Evolutionary conservation across 345 rosid species (phyloP), one percentile per base, ranked within the genome.

Genomic region (rapeseed (Brassica napus)): DNA sequence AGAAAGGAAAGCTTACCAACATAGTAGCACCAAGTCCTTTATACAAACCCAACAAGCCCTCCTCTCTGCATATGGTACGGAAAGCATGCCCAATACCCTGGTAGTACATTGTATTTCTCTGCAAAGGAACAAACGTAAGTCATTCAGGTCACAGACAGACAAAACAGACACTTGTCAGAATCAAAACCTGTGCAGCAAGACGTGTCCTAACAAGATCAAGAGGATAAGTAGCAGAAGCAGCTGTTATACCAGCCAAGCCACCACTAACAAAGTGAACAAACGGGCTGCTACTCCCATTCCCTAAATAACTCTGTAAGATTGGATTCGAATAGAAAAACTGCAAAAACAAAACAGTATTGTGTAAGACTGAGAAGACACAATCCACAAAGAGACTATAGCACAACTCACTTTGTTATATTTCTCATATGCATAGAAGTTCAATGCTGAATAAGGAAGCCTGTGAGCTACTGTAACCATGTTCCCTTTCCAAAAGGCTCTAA

Each of bases 11-110:
- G 11, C 65, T 23, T 87, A 92, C 99, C 97, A 96, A 82, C 65
- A 93, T 83, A 39, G 99, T 96, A 4, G 98, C 91, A 81, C 99
- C 98, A 82, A 96, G 94, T 71, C 99, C 99, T 85, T 92, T 93
- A 83, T 93, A 96, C 73, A 96, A 80, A 68, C 99, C 99, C 34
- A 85, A 77, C 72, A 90, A 23, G 23, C 99, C 97, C 79, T 93
- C 98, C 6, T 93, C 99, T 81, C 83, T 86, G 86, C 86, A 83
- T 70, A 96, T 96, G 76, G 94, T 96, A 32, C 70, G 76, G 16
- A 93, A 85, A 55, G 98, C 86, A 83, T 96, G 97, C 63, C 76
- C 69, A 77, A 96, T 86, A 30, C 99, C 99, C 83, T 88, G 85
- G 73, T 96, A 96, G 83, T 96, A 96, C 39, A 87, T 84, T 28